Base-by-base conservation (phyloP, 768 basidiomycete genomes). In the Trametes cingulata region DNA sequence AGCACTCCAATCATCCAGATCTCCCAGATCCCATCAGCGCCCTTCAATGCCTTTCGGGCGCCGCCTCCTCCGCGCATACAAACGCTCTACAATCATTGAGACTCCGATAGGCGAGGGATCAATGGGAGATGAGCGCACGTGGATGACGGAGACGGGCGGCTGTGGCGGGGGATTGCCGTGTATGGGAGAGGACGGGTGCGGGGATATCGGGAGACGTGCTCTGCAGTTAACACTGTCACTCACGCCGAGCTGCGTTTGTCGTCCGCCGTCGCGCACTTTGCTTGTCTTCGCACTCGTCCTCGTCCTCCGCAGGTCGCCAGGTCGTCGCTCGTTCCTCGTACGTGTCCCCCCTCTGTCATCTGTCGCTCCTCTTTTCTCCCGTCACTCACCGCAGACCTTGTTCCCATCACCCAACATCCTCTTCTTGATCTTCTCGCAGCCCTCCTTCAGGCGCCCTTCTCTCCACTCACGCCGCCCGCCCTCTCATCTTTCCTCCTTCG, bases 381-480 rank as follows among this genome's bases (percentile, higher is more conserved):
- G 39, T 49, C 47, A 19, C 47, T 49, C 47, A 49, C 46, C 27
- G 29, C 47, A 40, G 42, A 53, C 43, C 13, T 53, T 54, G 54
- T 61, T 56, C 54, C 54, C 60, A 61, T 61, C 60, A 61, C 24
- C 45, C 19, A 51, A 27, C 2, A 20, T 36, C 42, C 22, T 20
- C 55, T 51, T 46, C 56, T 24, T 57, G 54, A 56, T 56, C 60
- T 56, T 61, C 60, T 56, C 54, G 7, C 49, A 43, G 41, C 60
- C 54, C 19, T 12, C 54, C 51, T 46, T 39, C 55, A 49, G 55
- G 43, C 58, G 56, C 62, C 52, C 39, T 52, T 33, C 56, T 39
- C 46, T 33, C 56, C 47, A 47, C 47, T 24, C 37, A 19, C 17
- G 36, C 46, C 33, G 20, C 46, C 6, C 56, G 1, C 36, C 2